phyloP scores from a whole-genome alignment of 2,329 filamentous ascomycete genomes.

The Nothopassalora personata region DNA sequence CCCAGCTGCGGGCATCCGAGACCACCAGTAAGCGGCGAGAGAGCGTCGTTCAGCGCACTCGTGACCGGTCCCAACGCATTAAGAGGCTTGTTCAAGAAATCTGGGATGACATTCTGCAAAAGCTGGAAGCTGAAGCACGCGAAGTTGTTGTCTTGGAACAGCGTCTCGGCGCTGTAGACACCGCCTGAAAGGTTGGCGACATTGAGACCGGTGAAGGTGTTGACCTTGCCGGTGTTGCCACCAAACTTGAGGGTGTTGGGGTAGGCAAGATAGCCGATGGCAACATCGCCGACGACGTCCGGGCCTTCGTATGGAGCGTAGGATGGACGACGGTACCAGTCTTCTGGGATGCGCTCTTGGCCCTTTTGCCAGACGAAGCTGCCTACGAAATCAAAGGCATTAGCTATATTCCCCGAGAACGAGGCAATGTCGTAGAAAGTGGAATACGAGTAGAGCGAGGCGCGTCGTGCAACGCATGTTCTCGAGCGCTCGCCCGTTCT shows the following conservation, averaged over 20 bases:
- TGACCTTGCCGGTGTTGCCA: slow-evolving; percentile 32
- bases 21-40: slow-evolving; percentile 17
- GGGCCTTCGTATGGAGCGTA: slow-evolving; percentile 26
- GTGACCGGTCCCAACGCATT: slow-evolving; percentile 15
- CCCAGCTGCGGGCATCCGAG: slow-evolving; percentile 20
- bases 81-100: slow-evolving; percentile 14
- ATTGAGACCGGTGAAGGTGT: slow-evolving; percentile 34
- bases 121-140: slow-evolving; percentile 34
- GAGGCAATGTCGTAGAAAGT: too few species aligned
- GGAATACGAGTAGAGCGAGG: too few species aligned
- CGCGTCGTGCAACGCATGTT: too few species aligned
- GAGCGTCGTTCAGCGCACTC: slow-evolving; percentile 17
- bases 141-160: slow-evolving; percentile 32
- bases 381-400: too few species aligned
- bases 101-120: slow-evolving; percentile 31
- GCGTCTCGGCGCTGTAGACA: slow-evolving; percentile 7
- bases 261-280: slow-evolving; percentile 14
- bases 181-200: slow-evolving; percentile 35
- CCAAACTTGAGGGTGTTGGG: slow-evolving; percentile 30
- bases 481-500: too few species aligned
- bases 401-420: too few species aligned
- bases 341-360: slow-evolving; percentile 35
- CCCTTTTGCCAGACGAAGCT: slow-evolving; percentile 17
- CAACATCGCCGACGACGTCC: slow-evolving; percentile 18
- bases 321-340: slow-evolving; percentile 29